phyloP scores from a whole-genome alignment of 129 eudicot genomes.

The Solidago caesia region DNA sequence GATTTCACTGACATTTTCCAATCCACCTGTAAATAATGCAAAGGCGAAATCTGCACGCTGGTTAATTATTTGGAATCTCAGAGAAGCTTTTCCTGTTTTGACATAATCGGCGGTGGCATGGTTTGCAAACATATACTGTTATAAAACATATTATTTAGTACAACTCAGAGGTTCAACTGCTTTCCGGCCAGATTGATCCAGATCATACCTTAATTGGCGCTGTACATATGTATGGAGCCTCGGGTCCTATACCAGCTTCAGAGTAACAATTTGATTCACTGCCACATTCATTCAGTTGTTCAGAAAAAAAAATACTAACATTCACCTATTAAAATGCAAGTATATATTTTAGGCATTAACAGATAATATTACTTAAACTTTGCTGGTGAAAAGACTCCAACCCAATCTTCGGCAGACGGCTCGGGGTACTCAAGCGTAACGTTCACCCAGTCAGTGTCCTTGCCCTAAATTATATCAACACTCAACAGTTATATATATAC shows the following conservation, averaged over 20 bases:
- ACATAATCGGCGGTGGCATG: constrained; percentile 42
- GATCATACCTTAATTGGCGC: constrained; percentile 77
- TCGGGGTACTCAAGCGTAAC: constrained; percentile 46
- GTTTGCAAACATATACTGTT: constrained; percentile 71
- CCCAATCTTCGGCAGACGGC: constrained; percentile 70
- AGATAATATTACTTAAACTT: constrained; percentile 54
- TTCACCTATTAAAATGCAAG: neutral
- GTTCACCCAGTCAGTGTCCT: constrained; percentile 63
- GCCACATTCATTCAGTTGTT: constrained; percentile 8
- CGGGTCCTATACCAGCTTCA: constrained; percentile 40
- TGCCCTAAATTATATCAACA: constrained; percentile 43
- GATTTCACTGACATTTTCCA: constrained; percentile 45
- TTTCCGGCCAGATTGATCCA: neutral
- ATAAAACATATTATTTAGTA: neutral
- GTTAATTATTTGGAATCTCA: constrained; percentile 60
- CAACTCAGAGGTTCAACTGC: neutral
- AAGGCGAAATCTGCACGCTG: constrained; percentile 83
- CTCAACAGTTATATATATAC: neutral
- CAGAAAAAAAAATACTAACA: neutral
- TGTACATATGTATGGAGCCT: constrained; percentile 65
- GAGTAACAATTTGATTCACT: constrained; percentile 33
- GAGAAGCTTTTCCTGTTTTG: constrained; percentile 53
- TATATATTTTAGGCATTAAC: neutral
- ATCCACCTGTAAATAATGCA: constrained; percentile 77
- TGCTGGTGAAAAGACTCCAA: constrained; percentile 90